A percentile compares a stretch with the other conserved stretches of the same genome.
Evolutionary conservation across 2,329 filamentous ascomycete species (phyloP).

Genomic region (Cordyceps tenuipes): DNA sequence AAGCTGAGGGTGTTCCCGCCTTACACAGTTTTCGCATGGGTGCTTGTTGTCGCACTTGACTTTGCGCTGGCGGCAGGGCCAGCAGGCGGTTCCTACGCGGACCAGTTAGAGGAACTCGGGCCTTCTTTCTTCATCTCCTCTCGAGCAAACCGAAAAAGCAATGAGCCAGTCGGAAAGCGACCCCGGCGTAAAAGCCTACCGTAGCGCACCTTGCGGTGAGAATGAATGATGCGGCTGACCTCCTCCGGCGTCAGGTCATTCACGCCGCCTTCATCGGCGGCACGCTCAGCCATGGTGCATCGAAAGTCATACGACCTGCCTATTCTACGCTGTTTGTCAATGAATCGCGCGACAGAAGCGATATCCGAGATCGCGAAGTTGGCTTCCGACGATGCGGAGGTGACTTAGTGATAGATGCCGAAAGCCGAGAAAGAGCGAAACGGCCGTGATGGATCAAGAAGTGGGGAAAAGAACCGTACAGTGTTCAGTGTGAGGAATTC

Average conservation of each 20-base stretch:
- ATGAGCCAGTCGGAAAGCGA: background rate
- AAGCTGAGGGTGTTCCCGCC: conserved; percentile 54
- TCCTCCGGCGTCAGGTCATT: conserved; percentile 56
- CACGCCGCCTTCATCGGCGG: conserved; percentile 37
- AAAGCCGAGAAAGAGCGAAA: conserved; percentile 24
- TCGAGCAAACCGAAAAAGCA: background rate
- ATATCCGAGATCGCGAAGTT: conserved; percentile 19
- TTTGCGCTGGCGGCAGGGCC: conserved; percentile 60
- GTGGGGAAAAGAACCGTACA: background rate
- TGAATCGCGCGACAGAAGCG: background rate
- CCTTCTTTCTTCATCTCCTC: background rate
- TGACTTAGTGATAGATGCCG: conserved; percentile 26
- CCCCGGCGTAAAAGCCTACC: conserved; percentile 36
- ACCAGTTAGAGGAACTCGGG: background rate
- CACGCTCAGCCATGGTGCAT: conserved; percentile 35
- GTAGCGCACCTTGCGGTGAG: conserved; percentile 60
- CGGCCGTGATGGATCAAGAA: background rate
- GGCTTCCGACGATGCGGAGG: conserved; percentile 12
- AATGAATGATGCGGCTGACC: conserved; percentile 60
- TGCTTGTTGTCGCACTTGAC: conserved; percentile 63
- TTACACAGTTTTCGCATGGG: conserved; percentile 60
- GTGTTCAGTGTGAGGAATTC: background rate
- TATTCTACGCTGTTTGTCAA: background rate
- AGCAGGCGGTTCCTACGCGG: conserved; percentile 50
- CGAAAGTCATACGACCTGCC: background rate